Evolutionary conservation across 2,329 filamentous ascomycete species (phyloP).

Genomic region (Spiromastix sp.): DNA sequence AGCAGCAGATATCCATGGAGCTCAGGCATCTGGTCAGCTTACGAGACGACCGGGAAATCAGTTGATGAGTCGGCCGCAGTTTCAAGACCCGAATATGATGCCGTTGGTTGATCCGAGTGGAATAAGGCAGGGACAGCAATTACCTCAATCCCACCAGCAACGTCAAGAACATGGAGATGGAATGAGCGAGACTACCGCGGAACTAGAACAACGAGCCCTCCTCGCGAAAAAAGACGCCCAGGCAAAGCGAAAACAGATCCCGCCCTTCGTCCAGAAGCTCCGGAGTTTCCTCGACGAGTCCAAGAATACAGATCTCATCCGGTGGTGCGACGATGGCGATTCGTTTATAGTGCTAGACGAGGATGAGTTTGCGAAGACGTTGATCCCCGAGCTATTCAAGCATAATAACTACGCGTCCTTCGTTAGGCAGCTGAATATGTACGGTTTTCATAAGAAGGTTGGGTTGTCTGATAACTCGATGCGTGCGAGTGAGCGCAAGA

Average conservation of each 20-base stretch:
- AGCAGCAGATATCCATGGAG: constrained; percentile 36
- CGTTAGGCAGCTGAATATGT: constrained; percentile 60
- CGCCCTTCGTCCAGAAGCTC: constrained; percentile 93
- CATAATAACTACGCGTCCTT: constrained; percentile 73
- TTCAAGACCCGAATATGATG: constrained; percentile 25
- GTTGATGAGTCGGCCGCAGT: constrained; percentile 26
- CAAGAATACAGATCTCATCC: constrained; percentile 87
- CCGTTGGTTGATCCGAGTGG: constrained; percentile 12
- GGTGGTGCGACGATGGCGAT: constrained; percentile 93
- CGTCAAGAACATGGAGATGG: constrained; percentile 27
- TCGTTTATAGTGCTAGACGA: constrained; percentile 96
- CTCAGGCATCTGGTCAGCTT: constrained; percentile 34
- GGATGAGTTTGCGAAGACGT: constrained; percentile 68
- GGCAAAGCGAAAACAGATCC: constrained; percentile 87
- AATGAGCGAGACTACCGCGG: constrained; percentile 55
- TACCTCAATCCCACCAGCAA: too few relatives aligned
- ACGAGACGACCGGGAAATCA: constrained; percentile 31
- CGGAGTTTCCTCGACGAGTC: constrained; percentile 93
- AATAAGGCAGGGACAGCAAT: too few relatives aligned
- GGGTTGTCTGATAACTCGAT: constrained; percentile 94
- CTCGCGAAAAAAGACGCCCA: constrained; percentile 80
- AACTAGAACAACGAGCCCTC: constrained; percentile 68
- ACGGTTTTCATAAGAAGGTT: constrained; percentile 59
- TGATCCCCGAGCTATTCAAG: constrained; percentile 68
- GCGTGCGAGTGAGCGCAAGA: constrained; percentile 92